Evolutionary conservation across 768 basidiomycete species (phyloP).

Genomic region (Termitomyces eurrhizus): DNA sequence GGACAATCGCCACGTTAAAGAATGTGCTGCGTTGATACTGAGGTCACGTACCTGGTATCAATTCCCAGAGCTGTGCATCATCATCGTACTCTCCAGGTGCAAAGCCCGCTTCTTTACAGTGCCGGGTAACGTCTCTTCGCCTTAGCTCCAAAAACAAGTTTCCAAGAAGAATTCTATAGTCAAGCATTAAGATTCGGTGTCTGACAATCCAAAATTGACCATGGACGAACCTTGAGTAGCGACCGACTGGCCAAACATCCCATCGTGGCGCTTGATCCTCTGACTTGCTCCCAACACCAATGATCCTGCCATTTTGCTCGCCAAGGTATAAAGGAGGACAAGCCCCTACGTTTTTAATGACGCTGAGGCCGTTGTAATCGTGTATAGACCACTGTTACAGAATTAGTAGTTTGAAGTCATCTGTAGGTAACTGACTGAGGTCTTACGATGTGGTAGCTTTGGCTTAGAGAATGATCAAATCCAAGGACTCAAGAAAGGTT

Average conservation of each 20-base stretch:
- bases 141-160: conserved; percentile 6
- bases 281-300: conserved; percentile 1
- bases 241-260: conserved; percentile 11
- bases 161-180: conserved; percentile 5
- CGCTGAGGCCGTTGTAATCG: conserved; percentile 9
- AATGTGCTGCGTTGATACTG: no score
- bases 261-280: conserved; percentile 11
- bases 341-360: conserved; percentile 4
- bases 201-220: no score
- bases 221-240: conserved; percentile 6
- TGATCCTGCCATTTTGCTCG: conserved; percentile 4
- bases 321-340: conserved; percentile 5
- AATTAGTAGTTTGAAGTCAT: background rate
- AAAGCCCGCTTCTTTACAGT: conserved; percentile 8
- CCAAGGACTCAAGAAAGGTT: conserved; percentile 1
- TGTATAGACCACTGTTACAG: conserved; percentile 4
- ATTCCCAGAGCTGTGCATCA: conserved; percentile 9
- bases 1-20: background rate
- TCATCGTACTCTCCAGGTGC: conserved; percentile 10
- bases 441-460: background rate
- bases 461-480: background rate
- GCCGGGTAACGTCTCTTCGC: background rate
- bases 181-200: background rate
- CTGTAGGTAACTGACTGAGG: background rate
- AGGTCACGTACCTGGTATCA: conserved; percentile 5